phyloP scores from a whole-genome alignment of 768 basidiomycete species.

The Serendipita sp. region DNA sequence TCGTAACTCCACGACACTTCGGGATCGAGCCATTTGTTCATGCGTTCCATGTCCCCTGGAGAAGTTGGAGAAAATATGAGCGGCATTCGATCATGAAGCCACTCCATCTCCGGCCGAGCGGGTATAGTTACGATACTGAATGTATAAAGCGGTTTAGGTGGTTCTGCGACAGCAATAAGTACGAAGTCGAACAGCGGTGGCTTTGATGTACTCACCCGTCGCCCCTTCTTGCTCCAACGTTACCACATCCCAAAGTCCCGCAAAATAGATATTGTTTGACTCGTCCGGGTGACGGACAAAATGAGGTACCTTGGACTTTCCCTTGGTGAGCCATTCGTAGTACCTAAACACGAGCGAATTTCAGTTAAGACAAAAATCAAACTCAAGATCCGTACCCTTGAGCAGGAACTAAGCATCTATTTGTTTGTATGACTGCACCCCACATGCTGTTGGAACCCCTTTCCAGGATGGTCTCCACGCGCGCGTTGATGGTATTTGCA shows the following conservation, averaged over 20 bases:
- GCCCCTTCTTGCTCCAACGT: conserved; percentile 38
- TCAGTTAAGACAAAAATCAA: neutral
- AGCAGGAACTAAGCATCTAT: conserved; percentile 72
- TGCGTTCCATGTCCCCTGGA: conserved; percentile 33
- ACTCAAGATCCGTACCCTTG: conserved; percentile 37
- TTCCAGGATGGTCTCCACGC: conserved; percentile 62
- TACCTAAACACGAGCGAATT: conserved; percentile 33
- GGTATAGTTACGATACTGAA: conserved; percentile 83
- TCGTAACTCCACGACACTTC: conserved; percentile 41
- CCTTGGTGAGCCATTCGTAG: conserved; percentile 88
- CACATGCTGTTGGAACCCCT: conserved; percentile 57
- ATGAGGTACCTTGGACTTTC: conserved; percentile 63
- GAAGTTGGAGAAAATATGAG: conserved; percentile 47
- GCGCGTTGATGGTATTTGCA: conserved; percentile 79
- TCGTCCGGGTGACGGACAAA: conserved; percentile 53
- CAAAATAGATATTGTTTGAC: conserved; percentile 57
- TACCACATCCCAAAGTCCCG: conserved; percentile 69
- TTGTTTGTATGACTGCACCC: conserved; percentile 62
- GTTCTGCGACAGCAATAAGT: conserved; percentile 22
- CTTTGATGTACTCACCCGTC: neutral
- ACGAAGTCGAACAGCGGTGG: conserved; percentile 16
- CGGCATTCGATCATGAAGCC: conserved; percentile 77
- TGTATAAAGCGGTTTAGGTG: conserved; percentile 45
- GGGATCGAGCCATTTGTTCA: conserved; percentile 61
- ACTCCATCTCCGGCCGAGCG: conserved; percentile 49